phyloP scores from a whole-genome alignment of 257 asterid genomes.

The Ballota nigra region DNA sequence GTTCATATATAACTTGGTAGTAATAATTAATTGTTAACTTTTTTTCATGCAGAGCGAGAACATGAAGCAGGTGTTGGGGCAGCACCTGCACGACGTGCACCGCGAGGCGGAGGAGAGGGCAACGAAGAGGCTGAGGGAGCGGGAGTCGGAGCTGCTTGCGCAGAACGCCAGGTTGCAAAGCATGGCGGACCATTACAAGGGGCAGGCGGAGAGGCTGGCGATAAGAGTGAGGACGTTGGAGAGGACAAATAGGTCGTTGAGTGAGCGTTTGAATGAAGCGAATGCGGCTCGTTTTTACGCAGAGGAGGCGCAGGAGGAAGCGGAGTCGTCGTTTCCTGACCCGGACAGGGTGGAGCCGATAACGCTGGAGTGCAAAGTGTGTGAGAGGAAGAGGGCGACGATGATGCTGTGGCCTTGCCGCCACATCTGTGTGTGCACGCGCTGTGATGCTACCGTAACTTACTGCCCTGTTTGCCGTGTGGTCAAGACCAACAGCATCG shows the following conservation, averaged over 20 bases:
- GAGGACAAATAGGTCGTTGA: not conserved
- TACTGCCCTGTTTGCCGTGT: constrained; percentile 47
- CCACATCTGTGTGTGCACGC: constrained; percentile 45
- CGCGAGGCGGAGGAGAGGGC: constrained; percentile 20
- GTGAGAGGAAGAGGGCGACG: constrained; percentile 35
- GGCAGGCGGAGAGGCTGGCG: constrained; percentile 11
- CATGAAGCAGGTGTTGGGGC: constrained; percentile 22
- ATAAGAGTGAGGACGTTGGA: constrained; percentile 25
- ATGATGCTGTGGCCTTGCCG: constrained; percentile 57
- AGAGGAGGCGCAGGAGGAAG: constrained; percentile 27
- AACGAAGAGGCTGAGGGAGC: constrained; percentile 26
- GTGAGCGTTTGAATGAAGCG: not conserved
- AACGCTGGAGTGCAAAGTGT: constrained; percentile 32
- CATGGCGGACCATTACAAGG: constrained; percentile 3
- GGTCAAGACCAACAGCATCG: constrained; percentile 12
- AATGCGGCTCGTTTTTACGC: not conserved
- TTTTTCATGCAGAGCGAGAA: constrained; percentile 29
- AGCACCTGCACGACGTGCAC: not conserved
- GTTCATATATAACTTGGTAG: no score
- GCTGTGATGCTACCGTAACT: constrained; percentile 18
- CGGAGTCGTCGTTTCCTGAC: constrained; percentile 35
- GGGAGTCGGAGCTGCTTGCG: constrained; percentile 2
- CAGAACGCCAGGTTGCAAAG: not conserved
- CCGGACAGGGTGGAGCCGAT: constrained; percentile 22
- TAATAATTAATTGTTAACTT: not conserved